phyloP scores from a whole-genome alignment of 805 yeast species.

The Kregervanrija delftensis region DNA sequence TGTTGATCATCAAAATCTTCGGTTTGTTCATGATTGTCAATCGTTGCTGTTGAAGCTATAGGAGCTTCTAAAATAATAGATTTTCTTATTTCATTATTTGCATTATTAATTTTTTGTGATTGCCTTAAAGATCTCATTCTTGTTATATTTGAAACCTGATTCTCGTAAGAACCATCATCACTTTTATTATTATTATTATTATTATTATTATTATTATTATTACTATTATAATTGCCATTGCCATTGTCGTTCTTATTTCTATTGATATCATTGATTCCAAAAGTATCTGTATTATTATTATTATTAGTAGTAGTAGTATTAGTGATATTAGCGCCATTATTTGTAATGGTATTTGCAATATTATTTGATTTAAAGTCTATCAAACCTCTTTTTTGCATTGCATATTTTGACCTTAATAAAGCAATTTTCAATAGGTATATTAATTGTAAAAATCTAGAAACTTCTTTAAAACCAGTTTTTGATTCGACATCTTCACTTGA shows the following conservation, averaged over 20 bases:
- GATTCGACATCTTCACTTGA: conserved; percentile 43
- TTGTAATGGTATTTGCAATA: not conserved
- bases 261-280: no score
- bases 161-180: conserved; percentile 47
- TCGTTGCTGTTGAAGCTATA: conserved; percentile 33
- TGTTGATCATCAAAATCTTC: conserved; percentile 2
- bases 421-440: conserved; percentile 79
- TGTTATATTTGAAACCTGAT: conserved; percentile 70
- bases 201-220: not conserved
- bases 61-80: conserved; percentile 65
- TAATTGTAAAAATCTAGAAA: conserved; percentile 68
- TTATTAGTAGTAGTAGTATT: not conserved
- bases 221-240: not conserved
- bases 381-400: conserved; percentile 36
- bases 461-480: conserved; percentile 48
- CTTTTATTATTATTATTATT: not conserved
- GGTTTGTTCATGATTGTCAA: conserved; percentile 18
- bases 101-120: conserved; percentile 45
- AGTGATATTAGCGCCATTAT: not conserved
- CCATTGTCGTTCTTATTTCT: no score
- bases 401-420: conserved; percentile 60
- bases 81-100: conserved; percentile 52
- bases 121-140: conserved; percentile 69
- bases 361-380: not conserved
- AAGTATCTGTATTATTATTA: not conserved